A percentile compares a stretch with the other conserved stretches of the same genome.
These are phyloP conservation scores for Sphaerostilbella broomeana DNA, from an alignment of 2,329 filamentous ascomycete species.

Conservation along the genomic window DNA sequence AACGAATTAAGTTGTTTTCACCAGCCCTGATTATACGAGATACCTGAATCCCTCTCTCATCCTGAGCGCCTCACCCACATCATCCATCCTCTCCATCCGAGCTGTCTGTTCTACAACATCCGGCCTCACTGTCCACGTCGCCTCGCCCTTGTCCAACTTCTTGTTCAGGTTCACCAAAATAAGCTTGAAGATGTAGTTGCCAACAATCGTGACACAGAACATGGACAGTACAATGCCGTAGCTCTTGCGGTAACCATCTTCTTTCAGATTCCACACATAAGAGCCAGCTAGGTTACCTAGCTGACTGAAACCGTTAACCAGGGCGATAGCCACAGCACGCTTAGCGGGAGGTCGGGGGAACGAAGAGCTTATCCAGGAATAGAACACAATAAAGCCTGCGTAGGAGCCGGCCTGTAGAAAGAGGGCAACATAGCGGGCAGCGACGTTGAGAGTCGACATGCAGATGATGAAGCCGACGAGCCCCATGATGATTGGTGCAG, in stretches of 20 bases:
- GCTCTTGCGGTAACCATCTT: constrained; percentile 55
- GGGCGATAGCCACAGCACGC: constrained; percentile 53
- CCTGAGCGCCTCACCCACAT: constrained; percentile 37
- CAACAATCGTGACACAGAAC: constrained; percentile 53
- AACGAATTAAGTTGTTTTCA: no score
- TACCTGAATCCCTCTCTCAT: constrained; percentile 44
- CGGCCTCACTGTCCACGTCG: constrained; percentile 28
- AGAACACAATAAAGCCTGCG: constrained; percentile 52
- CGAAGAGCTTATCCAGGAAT: constrained; percentile 51
- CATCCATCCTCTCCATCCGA: constrained; percentile 33
- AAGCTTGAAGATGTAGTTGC: constrained; percentile 42
- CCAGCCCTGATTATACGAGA: no score
- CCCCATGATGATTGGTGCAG: constrained; percentile 46
- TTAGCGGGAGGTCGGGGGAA: constrained; percentile 55
- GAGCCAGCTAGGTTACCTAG: constrained; percentile 54
- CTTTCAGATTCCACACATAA: constrained; percentile 55
- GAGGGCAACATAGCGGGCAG: constrained; percentile 53
- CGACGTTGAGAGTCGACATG: constrained; percentile 50
- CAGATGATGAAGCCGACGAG: constrained; percentile 52
- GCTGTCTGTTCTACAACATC: constrained; percentile 36
- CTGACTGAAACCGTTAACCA: constrained; percentile 54
- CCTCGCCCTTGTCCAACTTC: constrained; percentile 39
- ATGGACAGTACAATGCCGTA: constrained; percentile 60
- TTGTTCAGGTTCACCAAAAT: constrained; percentile 42
- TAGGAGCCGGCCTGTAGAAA: constrained; percentile 54